A percentile compares a stretch with the other conserved stretches of the same genome.
These are phyloP conservation scores for Holtermanniella nyarrowii DNA, from an alignment of 768 basidiomycete species.

Conservation along the genomic window DNA sequence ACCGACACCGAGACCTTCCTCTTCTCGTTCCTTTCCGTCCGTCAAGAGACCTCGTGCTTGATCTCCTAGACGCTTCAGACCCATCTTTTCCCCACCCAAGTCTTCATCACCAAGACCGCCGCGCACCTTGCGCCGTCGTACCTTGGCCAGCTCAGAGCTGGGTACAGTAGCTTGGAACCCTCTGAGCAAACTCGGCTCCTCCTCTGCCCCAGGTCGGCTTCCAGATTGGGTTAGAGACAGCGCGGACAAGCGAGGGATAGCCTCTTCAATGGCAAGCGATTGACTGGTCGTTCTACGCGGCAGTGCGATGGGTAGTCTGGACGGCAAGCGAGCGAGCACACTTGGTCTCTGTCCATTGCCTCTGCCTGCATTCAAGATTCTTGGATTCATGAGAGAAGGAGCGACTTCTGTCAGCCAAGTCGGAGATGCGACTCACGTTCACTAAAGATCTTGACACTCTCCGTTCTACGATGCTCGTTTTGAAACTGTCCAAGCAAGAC, in stretches of 20 bases:
- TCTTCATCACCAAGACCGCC: conserved; percentile 39
- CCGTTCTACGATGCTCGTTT: conserved; percentile 31
- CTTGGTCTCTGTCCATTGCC: conserved; percentile 24
- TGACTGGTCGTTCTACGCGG: conserved; percentile 23
- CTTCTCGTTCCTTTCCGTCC: conserved; percentile 44
- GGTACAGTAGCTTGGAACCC: conserved; percentile 95
- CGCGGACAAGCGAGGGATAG: conserved; percentile 26
- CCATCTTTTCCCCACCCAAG: conserved; percentile 57
- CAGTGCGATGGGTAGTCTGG: conserved; percentile 10
- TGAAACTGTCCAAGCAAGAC: conserved; percentile 34
- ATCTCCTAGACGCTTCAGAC: conserved; percentile 69
- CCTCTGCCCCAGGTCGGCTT: conserved; percentile 2
- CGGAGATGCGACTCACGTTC: conserved; percentile 26
- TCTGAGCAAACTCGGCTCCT: conserved; percentile 49
- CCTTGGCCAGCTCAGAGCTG: conserved; percentile 66
- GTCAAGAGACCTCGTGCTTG: conserved; percentile 63
- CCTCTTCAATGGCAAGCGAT: conserved; percentile 40
- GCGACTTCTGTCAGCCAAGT: conserved; percentile 23
- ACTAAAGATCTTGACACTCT: conserved; percentile 33
- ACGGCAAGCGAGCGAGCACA: background rate
- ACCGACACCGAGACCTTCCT: conserved; percentile 49
- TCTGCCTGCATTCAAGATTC: conserved; percentile 20
- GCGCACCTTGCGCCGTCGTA: conserved; percentile 65
- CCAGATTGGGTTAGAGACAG: conserved; percentile 15
- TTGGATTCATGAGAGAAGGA: conserved; percentile 34